Evolutionary conservation across 1,284 basidiomycete species (phyloP).

Genomic region (Kalmanozyma brasiliensis): DNA sequence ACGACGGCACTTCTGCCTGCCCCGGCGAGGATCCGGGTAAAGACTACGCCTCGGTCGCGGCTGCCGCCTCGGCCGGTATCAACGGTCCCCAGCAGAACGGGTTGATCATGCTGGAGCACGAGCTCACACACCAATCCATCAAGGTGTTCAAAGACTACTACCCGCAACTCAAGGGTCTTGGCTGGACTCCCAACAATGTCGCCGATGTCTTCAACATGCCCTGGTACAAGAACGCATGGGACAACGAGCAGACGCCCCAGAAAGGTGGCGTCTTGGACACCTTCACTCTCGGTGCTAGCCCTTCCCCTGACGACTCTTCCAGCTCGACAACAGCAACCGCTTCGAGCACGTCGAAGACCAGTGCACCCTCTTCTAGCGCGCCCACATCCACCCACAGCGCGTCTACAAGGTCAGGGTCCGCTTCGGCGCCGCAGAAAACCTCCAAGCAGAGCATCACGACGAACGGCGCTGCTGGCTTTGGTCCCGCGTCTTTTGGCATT

Average conservation of each 20-base stretch:
- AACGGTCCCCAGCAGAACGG: slow-evolving; percentile 71
- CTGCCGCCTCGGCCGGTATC: slow-evolving; percentile 32
- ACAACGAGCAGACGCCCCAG: slow-evolving; percentile 19
- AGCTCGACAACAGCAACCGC: neutral
- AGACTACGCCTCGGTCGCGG: slow-evolving; percentile 32
- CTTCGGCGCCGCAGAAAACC: neutral
- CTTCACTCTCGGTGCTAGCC: slow-evolving; percentile 12
- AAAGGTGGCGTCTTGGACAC: slow-evolving; percentile 33
- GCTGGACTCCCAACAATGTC: slow-evolving; percentile 72
- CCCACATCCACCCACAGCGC: slow-evolving; percentile 3
- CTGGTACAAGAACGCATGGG: slow-evolving; percentile 55
- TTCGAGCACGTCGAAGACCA: neutral
- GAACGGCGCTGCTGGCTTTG: slow-evolving; percentile 15
- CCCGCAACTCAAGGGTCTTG: slow-evolving; percentile 74
- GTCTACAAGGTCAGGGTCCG: neutral
- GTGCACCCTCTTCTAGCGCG: neutral
- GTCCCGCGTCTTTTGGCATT: slow-evolving; percentile 12
- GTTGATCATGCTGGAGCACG: slow-evolving; percentile 84
- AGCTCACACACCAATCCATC: slow-evolving; percentile 76
- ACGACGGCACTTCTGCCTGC: slow-evolving; percentile 38
- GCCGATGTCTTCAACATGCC: slow-evolving; percentile 41
- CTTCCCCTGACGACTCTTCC: neutral
- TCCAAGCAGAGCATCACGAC: slow-evolving; percentile 4
- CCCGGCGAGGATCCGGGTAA: slow-evolving; percentile 45
- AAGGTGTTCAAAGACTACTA: slow-evolving; percentile 77